Conservation (phyloP, 441 rosid genomes). For the Arabidopsis lyrata region DNA sequence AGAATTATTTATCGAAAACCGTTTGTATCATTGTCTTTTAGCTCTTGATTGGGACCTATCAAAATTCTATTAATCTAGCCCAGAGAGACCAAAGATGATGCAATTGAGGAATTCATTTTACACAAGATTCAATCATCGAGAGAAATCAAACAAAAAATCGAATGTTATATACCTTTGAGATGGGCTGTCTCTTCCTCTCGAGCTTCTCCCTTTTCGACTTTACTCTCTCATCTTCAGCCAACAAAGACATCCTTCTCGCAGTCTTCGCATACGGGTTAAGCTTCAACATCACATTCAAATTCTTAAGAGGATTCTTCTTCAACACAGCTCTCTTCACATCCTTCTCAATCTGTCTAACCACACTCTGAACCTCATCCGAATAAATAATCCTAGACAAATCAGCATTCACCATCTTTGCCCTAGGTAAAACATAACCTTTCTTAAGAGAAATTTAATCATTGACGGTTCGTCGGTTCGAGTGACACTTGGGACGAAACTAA, state of each 20-base stretch:
- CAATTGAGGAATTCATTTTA: too few relatives aligned
- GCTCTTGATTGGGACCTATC: too few relatives aligned
- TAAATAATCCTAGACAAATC: conserved; percentile 63
- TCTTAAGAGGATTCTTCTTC: conserved; percentile 93
- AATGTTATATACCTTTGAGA: conserved; percentile 4
- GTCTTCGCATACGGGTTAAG: conserved; percentile 85
- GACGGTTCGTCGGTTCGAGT: too few relatives aligned
- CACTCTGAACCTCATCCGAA: conserved; percentile 69
- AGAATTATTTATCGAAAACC: too few relatives aligned
- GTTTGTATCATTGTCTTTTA: too few relatives aligned
- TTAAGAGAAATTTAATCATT: too few relatives aligned
- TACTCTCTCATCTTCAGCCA: conserved; percentile 85
- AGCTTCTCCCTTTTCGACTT: conserved; percentile 94
- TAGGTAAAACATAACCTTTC: conserved; percentile 71
- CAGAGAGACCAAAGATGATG: too few relatives aligned
- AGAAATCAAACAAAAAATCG: too few relatives aligned
- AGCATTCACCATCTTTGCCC: conserved; percentile 88
- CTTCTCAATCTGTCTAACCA: conserved; percentile 72
- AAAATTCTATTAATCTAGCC: too few relatives aligned
- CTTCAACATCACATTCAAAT: conserved; percentile 73
- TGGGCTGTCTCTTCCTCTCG: conserved; percentile 67
- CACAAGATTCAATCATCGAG: too few relatives aligned
- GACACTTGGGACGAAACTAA: too few relatives aligned
- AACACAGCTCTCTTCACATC: conserved; percentile 70
- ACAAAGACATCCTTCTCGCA: conserved; percentile 25